Base-by-base conservation (phyloP, 1,139 yeast species). In the Taphrina populina region DNA sequence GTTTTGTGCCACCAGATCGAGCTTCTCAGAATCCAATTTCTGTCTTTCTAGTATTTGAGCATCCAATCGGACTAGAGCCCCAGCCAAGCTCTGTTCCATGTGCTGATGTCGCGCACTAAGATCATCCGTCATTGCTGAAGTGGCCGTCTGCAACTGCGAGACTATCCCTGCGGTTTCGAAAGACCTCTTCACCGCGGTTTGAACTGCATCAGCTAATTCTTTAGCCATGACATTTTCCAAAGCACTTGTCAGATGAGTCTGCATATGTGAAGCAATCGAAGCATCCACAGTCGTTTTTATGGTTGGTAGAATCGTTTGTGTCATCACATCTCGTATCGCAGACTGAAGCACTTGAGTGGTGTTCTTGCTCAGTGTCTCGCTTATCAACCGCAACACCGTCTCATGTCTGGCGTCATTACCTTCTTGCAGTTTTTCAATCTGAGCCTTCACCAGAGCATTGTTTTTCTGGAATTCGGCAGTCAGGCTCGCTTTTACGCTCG, bases 281-380 rank as follows among this genome's bases (percentile, higher is more conserved):
- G 17, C 29, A 15, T 43, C 47, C n/a, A 43, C 23, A 8, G 8
- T 27, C 2, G 29, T 29, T 6, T 6, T 43, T 11, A 45, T 17
- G 7, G 41, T 20, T 10, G 52, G 52, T 20, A 45, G 34, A 15
- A 45, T 19, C 13, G 21, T 24, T 21, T 45, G 41, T 23, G 33
- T 26, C 17, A 45, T 29, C 8, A 41, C 41, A 7, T 45, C 41
- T 10, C 34, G 23, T 32, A 45, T 34, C 23, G 41, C 15, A 8
- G 41, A 23, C 17, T 45, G 23, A 17, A 45, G 33, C n/a, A 45
- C 41, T 15, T 45, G 32, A 13, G 41, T 35, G 20, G 52, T 45
- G 52, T 45, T 45, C 26, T 45, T 45, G 34, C 52, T 45, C 32
- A 45, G 34, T 13, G 52, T 45, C 41, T 45, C 52, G 27, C 52